Evolutionary conservation across 768 basidiomycete species (phyloP).

Genomic region (Termitomyces heimii): DNA sequence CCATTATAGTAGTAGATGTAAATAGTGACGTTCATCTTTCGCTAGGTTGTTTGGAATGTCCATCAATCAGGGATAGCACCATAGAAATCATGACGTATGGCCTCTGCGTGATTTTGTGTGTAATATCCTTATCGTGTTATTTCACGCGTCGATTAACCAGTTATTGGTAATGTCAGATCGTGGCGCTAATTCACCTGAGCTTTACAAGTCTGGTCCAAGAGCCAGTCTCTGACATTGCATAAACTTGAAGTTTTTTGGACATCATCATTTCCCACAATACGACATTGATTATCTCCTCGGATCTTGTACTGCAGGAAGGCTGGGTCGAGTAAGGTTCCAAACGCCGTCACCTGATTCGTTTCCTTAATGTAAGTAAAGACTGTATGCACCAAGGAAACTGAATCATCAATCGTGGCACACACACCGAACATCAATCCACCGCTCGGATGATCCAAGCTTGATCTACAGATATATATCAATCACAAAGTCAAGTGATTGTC

Average conservation of each 20-base stretch:
- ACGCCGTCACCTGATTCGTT: too few relatives aligned
- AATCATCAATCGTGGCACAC: too few relatives aligned
- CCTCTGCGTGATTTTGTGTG: not conserved
- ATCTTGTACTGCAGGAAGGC: too few relatives aligned
- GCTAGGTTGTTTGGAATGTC: not conserved
- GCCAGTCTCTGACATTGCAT: not conserved
- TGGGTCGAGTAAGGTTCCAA: too few relatives aligned
- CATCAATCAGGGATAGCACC: not conserved
- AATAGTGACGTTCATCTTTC: not conserved
- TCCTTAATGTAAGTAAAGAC: too few relatives aligned
- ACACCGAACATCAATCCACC: not conserved
- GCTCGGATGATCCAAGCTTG: not conserved
- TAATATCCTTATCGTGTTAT: not conserved
- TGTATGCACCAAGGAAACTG: too few relatives aligned
- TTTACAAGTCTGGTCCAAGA: not conserved
- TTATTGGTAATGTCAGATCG: not conserved
- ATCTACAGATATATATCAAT: not conserved
- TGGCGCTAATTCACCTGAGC: not conserved
- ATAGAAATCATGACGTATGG: not conserved
- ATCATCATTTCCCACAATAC: too few relatives aligned
- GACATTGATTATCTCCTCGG: too few relatives aligned
- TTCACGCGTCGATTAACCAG: too few relatives aligned
- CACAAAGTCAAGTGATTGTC: not conserved
- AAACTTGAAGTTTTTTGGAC: slow-evolving; percentile 6
- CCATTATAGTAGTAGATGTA: too few relatives aligned